Conservation (phyloP, 129 eudicot species). For the Centella asiatica region DNA sequence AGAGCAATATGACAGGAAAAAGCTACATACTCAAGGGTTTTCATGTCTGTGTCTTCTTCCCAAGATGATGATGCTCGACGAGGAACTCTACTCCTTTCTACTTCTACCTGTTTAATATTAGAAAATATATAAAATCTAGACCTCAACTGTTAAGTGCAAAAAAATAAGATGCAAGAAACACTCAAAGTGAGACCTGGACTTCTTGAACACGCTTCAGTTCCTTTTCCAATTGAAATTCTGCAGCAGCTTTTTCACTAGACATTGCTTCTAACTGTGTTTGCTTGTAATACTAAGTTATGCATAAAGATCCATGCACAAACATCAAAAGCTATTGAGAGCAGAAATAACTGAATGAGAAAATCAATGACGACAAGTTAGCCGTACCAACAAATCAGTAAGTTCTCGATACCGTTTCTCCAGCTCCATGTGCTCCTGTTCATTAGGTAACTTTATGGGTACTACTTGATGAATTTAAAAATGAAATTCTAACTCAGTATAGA, state of each 20-base stretch:
- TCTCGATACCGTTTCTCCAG: constrained; percentile 95
- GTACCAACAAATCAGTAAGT: constrained; percentile 91
- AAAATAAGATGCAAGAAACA: constrained; percentile 12
- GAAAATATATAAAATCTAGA: background rate
- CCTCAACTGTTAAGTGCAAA: background rate
- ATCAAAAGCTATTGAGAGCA: constrained; percentile 12
- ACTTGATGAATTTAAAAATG: too few species aligned
- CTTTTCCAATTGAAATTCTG: constrained; percentile 94
- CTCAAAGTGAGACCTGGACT: constrained; percentile 52
- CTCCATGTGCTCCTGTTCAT: constrained; percentile 88
- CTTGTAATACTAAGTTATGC: constrained; percentile 71
- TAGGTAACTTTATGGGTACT: too few species aligned
- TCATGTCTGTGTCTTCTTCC: constrained; percentile 96
- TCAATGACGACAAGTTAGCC: constrained; percentile 3
- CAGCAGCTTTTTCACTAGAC: constrained; percentile 95
- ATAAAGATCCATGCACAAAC: constrained; percentile 13
- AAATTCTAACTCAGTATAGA: background rate
- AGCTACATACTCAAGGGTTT: constrained; percentile 78
- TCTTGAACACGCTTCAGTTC: constrained; percentile 81
- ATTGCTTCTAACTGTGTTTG: constrained; percentile 96
- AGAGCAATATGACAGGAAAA: background rate
- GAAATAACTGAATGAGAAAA: background rate
- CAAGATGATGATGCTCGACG: constrained; percentile 82
- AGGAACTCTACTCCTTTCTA: constrained; percentile 72
- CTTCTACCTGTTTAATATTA: constrained; percentile 58